Conservation (phyloP, 2,329 filamentous ascomycete genomes). For the Acephala macrosclerotiorum region DNA sequence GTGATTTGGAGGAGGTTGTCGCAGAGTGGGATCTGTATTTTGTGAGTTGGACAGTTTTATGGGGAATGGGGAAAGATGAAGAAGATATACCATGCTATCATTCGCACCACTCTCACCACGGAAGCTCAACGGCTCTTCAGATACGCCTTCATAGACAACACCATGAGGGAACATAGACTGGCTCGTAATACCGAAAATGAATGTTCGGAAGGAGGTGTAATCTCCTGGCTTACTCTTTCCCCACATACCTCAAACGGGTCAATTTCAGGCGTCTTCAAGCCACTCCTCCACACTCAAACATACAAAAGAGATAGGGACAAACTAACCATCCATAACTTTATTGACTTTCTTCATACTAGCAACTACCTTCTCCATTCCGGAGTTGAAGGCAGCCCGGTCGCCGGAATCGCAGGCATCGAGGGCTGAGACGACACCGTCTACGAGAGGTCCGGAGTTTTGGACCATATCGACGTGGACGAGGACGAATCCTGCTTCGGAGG, state of each 20-base stretch:
- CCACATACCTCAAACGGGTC: constrained; percentile 75
- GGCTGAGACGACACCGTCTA: constrained; percentile 74
- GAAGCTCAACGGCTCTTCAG: constrained; percentile 79
- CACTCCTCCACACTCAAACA: too few species aligned
- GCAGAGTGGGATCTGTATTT: constrained; percentile 74
- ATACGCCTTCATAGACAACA: constrained; percentile 87
- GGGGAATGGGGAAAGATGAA: background rate
- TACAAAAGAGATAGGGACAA: background rate
- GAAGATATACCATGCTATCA: constrained; percentile 75
- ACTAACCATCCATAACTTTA: constrained; percentile 75
- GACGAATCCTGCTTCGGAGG: constrained; percentile 95
- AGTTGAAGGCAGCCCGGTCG: constrained; percentile 67
- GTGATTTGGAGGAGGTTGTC: constrained; percentile 86
- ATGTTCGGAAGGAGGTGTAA: constrained; percentile 91
- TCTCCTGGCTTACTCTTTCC: constrained; percentile 81
- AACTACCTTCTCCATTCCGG: constrained; percentile 68
- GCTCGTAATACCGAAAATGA: constrained; percentile 94
- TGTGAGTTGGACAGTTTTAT: background rate
- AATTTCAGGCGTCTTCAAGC: constrained; percentile 39
- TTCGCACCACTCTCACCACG: constrained; percentile 94
- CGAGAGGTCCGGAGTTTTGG: constrained; percentile 79
- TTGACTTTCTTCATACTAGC: constrained; percentile 74
- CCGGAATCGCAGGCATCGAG: constrained; percentile 62
- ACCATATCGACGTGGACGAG: constrained; percentile 97
- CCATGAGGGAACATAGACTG: constrained; percentile 95